Evolutionary conservation across 129 eudicot species (phyloP), one percentile per base, ranked within the genome.

Genomic region (Tagetes patula): DNA sequence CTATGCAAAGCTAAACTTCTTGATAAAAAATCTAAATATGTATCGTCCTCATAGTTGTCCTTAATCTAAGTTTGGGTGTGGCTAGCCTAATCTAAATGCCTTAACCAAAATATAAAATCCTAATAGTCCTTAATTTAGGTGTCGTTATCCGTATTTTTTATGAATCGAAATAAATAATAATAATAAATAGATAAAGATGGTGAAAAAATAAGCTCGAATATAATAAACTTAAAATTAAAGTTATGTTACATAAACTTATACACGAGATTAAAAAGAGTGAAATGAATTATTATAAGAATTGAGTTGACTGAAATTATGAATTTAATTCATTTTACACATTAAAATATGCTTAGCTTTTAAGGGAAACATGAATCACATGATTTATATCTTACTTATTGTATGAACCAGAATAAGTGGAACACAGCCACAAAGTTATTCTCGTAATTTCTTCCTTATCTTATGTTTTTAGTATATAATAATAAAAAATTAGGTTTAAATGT

Each of bases 291-390:
- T 41, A 40, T 20, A 20, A 20, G 2, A 38, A 71, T 71, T 30
- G 55, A 30, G 10, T 43, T 42, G 71, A 70, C 52, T 6, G 27
- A 41, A 9, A 41, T 72, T 30, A 41, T 41, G 54, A 72, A 20
- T 58, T 8, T 12, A 54, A 72, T 40, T 12, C 67, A 72, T 40
- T 58, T 72, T 58, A 11, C 68, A 72, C 33, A 46, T 41, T 40
- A 58, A 30, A 27, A 39, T 56, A 71, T 71, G 40, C 75, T 54
- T 54, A 54, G 65, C 40, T 40, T 70, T 70, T 9, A 70, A 71
- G 63, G 31, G 64, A 50, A 38, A 38, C 64, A 38, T 70, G 38
- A 50, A 69, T 69, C 61, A 47, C 73, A 69, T 69, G 60, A 43
- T 66, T 6, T 66, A 66, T 66, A 40, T 27, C 39, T 49, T 69